These are phyloP conservation scores for Cladophialophora exuberans DNA, from an alignment of 2,329 filamentous ascomycete species.

Conservation along the genomic window DNA sequence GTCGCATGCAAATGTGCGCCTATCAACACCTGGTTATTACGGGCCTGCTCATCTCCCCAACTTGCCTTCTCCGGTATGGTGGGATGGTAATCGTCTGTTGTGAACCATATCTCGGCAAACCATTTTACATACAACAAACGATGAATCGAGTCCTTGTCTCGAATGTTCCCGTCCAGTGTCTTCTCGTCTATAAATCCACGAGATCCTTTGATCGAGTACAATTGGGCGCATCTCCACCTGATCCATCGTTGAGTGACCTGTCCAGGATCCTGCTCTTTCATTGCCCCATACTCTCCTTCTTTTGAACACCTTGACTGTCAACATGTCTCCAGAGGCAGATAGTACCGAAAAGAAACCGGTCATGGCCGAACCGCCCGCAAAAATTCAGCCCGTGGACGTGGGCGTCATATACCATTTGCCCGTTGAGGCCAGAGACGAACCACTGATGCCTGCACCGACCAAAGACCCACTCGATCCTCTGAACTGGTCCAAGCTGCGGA, in stretches of 20 bases:
- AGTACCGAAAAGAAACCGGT: background rate
- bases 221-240: background rate
- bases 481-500: constrained; percentile 37
- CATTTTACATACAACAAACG: background rate
- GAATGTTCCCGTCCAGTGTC: background rate
- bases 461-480: constrained; percentile 36
- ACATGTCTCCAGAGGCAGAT: background rate
- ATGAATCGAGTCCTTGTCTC: background rate
- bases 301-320: background rate
- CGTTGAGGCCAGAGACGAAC: background rate
- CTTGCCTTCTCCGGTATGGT: constrained; percentile 6
- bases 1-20: background rate
- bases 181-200: background rate
- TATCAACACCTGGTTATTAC: background rate
- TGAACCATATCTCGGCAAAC: too few relatives aligned
- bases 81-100: background rate
- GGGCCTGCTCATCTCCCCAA: constrained; percentile 1
- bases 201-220: background rate
- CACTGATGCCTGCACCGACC: constrained; percentile 36
- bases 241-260: background rate
- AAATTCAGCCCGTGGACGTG: background rate
- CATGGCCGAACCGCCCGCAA: background rate
- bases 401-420: background rate
- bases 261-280: background rate
- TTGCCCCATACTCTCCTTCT: background rate